A percentile compares a stretch with the other conserved stretches of the same genome.
Conservation (phyloP, 2,329 filamentous ascomycete species). For the Aspergillus nomiae region DNA sequence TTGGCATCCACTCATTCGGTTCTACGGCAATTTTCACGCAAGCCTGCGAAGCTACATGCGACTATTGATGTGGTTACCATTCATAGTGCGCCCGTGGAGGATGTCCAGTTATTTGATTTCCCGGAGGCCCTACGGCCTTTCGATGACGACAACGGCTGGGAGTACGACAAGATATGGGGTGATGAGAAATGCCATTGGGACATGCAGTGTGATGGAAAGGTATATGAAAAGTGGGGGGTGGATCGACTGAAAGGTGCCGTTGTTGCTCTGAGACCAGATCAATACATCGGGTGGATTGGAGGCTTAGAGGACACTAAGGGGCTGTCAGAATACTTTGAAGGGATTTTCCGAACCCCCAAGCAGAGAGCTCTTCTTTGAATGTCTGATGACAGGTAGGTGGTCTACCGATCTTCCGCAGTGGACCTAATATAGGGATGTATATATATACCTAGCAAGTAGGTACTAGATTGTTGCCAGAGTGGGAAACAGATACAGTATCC, state of each 20-base stretch:
- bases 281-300: constrained; percentile 33
- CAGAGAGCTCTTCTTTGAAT: not conserved
- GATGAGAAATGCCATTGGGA: constrained; percentile 45
- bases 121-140: constrained; percentile 54
- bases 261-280: constrained; percentile 28
- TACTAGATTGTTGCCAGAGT: too few relatives aligned
- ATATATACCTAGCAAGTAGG: too few relatives aligned
- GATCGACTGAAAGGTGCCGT: constrained; percentile 25
- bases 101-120: constrained; percentile 54
- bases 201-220: constrained; percentile 26
- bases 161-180: constrained; percentile 60
- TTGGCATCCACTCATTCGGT: constrained; percentile 31
- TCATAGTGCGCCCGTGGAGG: constrained; percentile 55
- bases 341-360: constrained; percentile 14
- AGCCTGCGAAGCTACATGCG: constrained; percentile 42
- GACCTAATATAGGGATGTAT: not conserved
- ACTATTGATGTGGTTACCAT: constrained; percentile 64
- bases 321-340: constrained; percentile 26
- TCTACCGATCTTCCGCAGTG: not conserved
- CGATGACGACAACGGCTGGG: constrained; percentile 52
- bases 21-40: constrained; percentile 46
- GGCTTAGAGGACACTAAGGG: constrained; percentile 25
- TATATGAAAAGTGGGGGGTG: constrained; percentile 29
- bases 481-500: too few relatives aligned
- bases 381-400: not conserved